Base-by-base conservation (phyloP, 352 stramenopile genomes). In the Phytophthora gonapodyides region DNA sequence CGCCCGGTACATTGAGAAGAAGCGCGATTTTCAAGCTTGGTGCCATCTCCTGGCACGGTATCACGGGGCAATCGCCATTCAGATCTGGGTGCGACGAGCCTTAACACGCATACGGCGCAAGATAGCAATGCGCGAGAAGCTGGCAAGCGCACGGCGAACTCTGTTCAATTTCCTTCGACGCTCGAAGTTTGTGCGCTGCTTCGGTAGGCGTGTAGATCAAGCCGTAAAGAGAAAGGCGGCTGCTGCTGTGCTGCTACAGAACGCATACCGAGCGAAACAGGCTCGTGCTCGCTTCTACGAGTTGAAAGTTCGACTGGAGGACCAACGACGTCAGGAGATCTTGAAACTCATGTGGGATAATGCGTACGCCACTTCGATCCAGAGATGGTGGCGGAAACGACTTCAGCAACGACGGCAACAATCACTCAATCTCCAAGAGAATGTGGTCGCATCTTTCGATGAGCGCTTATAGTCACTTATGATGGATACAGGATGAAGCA, bases 261-360 rank as follows among this genome's bases (percentile, higher is more conserved):
- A 73, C 17, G 78, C 78, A 6, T 93, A 86, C 59, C 80, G 84
- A 24, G 69, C 80, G 2, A 89, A 88, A 42, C 46, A 73, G 6
- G 80, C 84, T 10, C 80, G 84, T 5, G 57, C 57, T 7, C 68
- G 64, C 1, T 87, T 93, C 47, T 80, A 90, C 61, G 64, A 65
- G 9, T 61, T 93, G n/a, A 83, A 85, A 43, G 82, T 87, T 43
- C 50, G 59, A 5, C 57, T 93, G 34, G 84, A 93, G 46, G 78
- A 75, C 5, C 76, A 83, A 38, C 73, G 64, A n/a, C 69, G 82
- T 0, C 67, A 78, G 13, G 63, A 76, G 17, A 71, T 87, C 17
- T 54, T 93, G 27, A 57, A 72, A 2, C 10, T 48, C 1, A 93
- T 93, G 84, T 93, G 84, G 84, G 57, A 76, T 38, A 87, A 89